phyloP scores from a whole-genome alignment of 2,329 filamentous ascomycete genomes.

The Orbilia blumenaviensis region DNA sequence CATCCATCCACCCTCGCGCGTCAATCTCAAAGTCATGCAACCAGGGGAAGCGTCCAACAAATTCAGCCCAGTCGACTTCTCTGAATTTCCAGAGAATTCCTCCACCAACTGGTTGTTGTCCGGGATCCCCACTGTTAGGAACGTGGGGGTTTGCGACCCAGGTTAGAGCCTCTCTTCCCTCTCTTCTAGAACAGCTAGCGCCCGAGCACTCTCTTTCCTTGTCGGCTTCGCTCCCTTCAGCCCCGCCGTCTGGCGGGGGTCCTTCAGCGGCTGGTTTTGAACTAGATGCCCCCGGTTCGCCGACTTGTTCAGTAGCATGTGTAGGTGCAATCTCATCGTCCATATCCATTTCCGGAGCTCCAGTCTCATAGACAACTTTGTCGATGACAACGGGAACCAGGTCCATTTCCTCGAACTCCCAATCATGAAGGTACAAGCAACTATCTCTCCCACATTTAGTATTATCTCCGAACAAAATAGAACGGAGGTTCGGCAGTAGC shows the following conservation, averaged over 20 bases:
- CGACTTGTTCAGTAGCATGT: not conserved
- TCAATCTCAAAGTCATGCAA: conserved; percentile 51
- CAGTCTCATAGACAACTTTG: conserved; percentile 5
- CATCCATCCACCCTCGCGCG: conserved; percentile 50
- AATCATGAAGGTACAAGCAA: conserved; percentile 44
- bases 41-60: conserved; percentile 43
- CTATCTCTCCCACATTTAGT: conserved; percentile 47
- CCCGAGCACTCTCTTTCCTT: not conserved
- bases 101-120: not conserved
- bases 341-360: not conserved
- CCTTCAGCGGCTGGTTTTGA: too few species aligned
- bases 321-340: not conserved
- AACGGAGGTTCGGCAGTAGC: conserved; percentile 27
- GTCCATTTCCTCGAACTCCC: conserved; percentile 52
- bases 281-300: too few species aligned
- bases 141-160: not conserved
- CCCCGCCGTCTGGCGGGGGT: not conserved
- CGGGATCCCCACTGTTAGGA: not conserved
- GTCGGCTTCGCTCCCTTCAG: not conserved
- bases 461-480: conserved; percentile 44
- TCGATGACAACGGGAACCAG: conserved; percentile 42
- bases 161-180: not conserved
- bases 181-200: not conserved
- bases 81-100: conserved; percentile 33
- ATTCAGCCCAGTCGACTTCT: conserved; percentile 47